A percentile compares a stretch with the other conserved stretches of the same genome.
These are phyloP conservation scores for Scenedesmus sp. DNA, from an alignment of 163 green algal genomes.

Conservation along the genomic window DNA sequence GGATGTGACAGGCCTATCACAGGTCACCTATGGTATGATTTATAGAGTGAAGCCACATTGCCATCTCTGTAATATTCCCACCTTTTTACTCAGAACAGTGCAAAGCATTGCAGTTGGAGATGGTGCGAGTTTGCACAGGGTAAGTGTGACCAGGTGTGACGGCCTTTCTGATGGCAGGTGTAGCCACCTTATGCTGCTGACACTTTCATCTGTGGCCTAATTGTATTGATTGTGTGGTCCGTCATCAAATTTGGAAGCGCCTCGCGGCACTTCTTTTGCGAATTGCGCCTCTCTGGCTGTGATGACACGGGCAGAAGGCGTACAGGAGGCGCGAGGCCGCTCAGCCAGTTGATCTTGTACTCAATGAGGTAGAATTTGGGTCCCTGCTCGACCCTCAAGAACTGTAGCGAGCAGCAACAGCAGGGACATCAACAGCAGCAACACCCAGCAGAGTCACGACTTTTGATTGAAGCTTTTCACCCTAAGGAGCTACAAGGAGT, in stretches of 20 bases:
- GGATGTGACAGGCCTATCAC: too few species aligned
- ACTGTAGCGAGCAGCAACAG: not conserved
- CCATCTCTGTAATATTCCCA: too few species aligned
- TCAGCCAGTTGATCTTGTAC: not conserved
- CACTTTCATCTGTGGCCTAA: too few species aligned
- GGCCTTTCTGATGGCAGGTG: not conserved
- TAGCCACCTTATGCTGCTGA: not conserved
- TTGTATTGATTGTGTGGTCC: too few species aligned
- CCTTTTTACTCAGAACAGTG: too few species aligned
- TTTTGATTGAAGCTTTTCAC: not conserved
- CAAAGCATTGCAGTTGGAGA: too few species aligned
- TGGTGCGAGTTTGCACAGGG: conserved; percentile 6
- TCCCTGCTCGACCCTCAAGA: too few species aligned
- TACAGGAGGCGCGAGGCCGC: not conserved
- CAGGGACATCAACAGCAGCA: conserved; percentile 7
- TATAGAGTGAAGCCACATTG: too few species aligned
- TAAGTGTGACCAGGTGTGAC: not conserved
- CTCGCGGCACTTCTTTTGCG: not conserved
- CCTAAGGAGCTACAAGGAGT: not conserved
- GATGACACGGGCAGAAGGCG: not conserved
- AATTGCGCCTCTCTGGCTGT: not conserved
- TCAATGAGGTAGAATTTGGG: not conserved
- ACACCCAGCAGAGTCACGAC: not conserved
- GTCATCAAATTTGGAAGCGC: not conserved
- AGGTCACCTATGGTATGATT: too few species aligned